A percentile compares a stretch with the other conserved stretches of the same genome.
These are phyloP conservation scores for Cryphonectria radicalis DNA, from an alignment of 2,329 filamentous ascomycete genomes.

Conservation along the genomic window DNA sequence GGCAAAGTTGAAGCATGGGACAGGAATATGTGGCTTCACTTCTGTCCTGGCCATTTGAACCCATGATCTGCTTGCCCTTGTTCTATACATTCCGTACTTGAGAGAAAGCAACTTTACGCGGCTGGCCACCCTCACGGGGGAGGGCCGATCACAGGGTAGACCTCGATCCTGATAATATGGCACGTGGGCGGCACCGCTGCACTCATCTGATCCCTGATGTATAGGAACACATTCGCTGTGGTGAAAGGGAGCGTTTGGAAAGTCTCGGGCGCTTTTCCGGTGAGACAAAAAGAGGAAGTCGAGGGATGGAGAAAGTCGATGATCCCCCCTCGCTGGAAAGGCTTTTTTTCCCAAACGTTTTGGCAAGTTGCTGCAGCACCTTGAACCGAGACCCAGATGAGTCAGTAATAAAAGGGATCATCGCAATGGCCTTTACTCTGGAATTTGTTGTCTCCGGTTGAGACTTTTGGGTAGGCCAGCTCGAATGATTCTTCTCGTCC, in stretches of 20 bases:
- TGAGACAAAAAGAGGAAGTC: neutral
- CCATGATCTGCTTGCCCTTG: neutral
- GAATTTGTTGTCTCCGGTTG: neutral
- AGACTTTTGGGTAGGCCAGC: neutral
- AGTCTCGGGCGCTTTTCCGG: constrained; percentile 1
- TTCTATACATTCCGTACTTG: neutral
- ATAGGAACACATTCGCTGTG: neutral
- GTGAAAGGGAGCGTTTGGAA: neutral
- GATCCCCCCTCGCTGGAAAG: neutral
- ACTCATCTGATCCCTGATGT: neutral
- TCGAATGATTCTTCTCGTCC: neutral
- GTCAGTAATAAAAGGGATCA: neutral
- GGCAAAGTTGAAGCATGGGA: neutral
- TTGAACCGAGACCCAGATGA: neutral
- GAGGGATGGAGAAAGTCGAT: neutral
- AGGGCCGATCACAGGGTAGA: neutral
- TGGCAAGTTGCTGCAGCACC: neutral
- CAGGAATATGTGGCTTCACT: neutral
- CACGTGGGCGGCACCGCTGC: neutral
- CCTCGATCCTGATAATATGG: neutral
- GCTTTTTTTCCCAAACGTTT: neutral
- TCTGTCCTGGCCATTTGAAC: neutral
- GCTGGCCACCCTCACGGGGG: neutral
- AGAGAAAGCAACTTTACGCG: neutral
- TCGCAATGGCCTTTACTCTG: neutral